Conservation (phyloP, 2,329 filamentous ascomycete genomes). For the Teratosphaeria viscida region DNA sequence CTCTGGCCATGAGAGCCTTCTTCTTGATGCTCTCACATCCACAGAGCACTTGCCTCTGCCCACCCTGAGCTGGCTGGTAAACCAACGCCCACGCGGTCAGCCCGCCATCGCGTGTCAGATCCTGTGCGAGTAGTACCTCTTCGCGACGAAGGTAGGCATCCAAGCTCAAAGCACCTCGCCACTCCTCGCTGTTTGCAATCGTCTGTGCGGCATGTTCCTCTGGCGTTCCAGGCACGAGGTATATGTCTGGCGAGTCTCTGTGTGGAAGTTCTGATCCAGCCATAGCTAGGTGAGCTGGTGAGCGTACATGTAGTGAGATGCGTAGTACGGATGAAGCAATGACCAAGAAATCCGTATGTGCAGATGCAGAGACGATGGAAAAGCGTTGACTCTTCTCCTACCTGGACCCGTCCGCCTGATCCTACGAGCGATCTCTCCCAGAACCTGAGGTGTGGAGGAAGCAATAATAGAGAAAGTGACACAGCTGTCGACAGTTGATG, state of each 20-base stretch:
- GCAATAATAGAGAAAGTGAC: too few relatives aligned
- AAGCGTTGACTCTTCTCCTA: background rate
- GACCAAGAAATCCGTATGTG: background rate
- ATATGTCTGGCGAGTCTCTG: slow-evolving; percentile 40
- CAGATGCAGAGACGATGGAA: background rate
- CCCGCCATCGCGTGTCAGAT: slow-evolving; percentile 43
- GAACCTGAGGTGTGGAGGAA: background rate
- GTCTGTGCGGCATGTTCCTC: slow-evolving; percentile 44
- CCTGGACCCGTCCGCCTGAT: background rate
- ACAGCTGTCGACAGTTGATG: too few relatives aligned
- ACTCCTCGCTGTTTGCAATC: slow-evolving; percentile 45
- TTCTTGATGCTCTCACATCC: slow-evolving; percentile 49
- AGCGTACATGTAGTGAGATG: background rate
- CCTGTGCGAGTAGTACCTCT: slow-evolving; percentile 39
- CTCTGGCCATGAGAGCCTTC: slow-evolving; percentile 32
- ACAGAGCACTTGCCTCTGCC: slow-evolving; percentile 37
- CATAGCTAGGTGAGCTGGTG: background rate
- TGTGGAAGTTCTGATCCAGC: slow-evolving; percentile 28
- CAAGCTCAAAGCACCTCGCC: slow-evolving; percentile 46
- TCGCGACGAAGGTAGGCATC: slow-evolving; percentile 51
- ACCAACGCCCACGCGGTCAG: slow-evolving; percentile 52
- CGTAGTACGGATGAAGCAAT: background rate
- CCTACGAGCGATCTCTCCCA: background rate
- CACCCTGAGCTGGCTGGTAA: slow-evolving; percentile 28
- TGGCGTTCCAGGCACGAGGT: slow-evolving; percentile 44